These are phyloP conservation scores for Helianthus tuberosus DNA, from an alignment of 129 eudicot genomes.

Conservation along the genomic window DNA sequence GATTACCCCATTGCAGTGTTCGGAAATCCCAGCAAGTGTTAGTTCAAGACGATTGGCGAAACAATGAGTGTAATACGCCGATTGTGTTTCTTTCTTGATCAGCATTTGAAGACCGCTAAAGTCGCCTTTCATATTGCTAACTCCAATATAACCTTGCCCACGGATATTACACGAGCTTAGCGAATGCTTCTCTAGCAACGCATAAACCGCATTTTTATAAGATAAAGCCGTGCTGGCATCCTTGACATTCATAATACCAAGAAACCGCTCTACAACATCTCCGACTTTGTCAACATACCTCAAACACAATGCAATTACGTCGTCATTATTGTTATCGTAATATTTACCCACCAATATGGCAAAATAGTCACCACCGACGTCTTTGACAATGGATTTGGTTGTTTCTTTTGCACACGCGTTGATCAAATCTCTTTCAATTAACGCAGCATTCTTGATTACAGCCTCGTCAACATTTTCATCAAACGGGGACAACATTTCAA, in stretches of 20 bases:
- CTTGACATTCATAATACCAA: conserved; percentile 18
- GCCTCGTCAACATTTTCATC: conserved; percentile 1
- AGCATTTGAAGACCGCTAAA: neutral
- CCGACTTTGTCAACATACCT: conserved; percentile 12
- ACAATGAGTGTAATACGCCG: conserved; percentile 15
- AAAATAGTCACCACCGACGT: conserved; percentile 6
- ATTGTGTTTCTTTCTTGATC: conserved; percentile 9
- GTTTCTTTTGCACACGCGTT: conserved; percentile 2
- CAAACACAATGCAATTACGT: conserved; percentile 17
- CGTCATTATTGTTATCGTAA: neutral
- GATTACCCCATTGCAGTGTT: neutral
- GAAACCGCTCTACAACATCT: conserved; percentile 14
- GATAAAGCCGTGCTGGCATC: conserved; percentile 17
- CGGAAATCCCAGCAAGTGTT: conserved; percentile 2
- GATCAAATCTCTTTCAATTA: neutral
- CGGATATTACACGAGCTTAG: conserved; percentile 15
- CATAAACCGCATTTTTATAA: neutral
- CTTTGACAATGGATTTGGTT: conserved; percentile 18
- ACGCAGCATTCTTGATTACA: neutral
- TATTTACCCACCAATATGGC: conserved; percentile 20
- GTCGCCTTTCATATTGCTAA: neutral
- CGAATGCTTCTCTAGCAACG: conserved; percentile 24
- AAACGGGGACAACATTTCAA: neutral
- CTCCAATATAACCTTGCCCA: conserved; percentile 20
- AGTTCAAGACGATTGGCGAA: conserved; percentile 12